Evolutionary conservation across 768 basidiomycete species (phyloP).

Genomic region (Tremella fuciformis): DNA sequence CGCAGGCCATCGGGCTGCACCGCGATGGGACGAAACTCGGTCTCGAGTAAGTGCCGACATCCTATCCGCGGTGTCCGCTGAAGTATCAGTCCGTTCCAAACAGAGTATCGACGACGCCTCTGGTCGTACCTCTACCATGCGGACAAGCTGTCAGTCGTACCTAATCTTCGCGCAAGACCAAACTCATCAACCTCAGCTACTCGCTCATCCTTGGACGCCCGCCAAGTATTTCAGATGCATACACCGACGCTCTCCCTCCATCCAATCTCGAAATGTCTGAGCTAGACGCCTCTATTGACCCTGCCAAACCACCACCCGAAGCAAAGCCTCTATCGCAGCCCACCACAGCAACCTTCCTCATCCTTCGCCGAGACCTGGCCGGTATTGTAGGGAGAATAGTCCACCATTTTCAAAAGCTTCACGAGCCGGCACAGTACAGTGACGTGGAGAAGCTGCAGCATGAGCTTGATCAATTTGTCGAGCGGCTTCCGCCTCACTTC

Average conservation of each 20-base stretch:
- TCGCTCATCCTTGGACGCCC: constrained; percentile 86
- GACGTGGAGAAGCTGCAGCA: constrained; percentile 81
- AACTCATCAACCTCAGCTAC: constrained; percentile 53
- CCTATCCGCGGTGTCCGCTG: not conserved
- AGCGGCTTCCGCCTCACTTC: constrained; percentile 64
- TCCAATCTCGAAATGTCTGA: constrained; percentile 57
- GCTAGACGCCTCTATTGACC: constrained; percentile 28
- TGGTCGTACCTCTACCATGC: constrained; percentile 87
- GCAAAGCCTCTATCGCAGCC: constrained; percentile 59
- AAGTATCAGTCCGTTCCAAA: constrained; percentile 58
- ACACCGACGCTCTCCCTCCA: constrained; percentile 66
- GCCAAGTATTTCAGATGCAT: constrained; percentile 77
- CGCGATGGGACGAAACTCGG: constrained; percentile 76
- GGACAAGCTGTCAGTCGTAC: constrained; percentile 63
- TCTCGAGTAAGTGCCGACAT: constrained; percentile 56
- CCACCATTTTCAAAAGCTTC: constrained; percentile 89
- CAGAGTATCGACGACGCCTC: constrained; percentile 84
- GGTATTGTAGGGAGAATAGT: constrained; percentile 82
- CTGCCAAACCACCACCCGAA: constrained; percentile 8
- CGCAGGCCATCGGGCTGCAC: constrained; percentile 88
- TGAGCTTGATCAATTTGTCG: constrained; percentile 74
- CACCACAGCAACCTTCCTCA: constrained; percentile 81
- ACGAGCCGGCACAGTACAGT: constrained; percentile 73
- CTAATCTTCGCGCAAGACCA: not conserved
- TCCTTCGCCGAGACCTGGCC: constrained; percentile 77